Conservation (phyloP, 768 basidiomycete genomes). For the Lactifluus piperatus region DNA sequence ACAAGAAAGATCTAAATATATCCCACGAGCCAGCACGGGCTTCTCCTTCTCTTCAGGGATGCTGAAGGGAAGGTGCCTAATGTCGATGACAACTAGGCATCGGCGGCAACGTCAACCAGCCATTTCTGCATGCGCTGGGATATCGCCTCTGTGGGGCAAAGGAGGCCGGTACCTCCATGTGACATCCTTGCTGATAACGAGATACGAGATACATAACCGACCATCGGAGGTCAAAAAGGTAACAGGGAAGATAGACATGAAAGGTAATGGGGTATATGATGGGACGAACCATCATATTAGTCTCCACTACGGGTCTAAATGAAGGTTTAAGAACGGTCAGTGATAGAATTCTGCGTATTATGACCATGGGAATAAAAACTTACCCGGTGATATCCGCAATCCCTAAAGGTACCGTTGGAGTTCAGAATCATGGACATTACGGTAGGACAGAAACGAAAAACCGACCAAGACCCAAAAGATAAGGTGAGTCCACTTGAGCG, state of each 20-base stretch:
- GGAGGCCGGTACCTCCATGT: not conserved
- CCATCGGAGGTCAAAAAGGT: not conserved
- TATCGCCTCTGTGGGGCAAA: not conserved
- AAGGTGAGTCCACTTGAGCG: slow-evolving; percentile 24
- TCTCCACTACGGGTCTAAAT: slow-evolving; percentile 66
- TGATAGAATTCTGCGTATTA: not conserved
- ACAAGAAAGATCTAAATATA: not conserved
- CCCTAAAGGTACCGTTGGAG: slow-evolving; percentile 30
- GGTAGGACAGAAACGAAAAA: not conserved
- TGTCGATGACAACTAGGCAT: not conserved
- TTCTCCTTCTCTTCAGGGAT: not conserved
- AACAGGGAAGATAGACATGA: not conserved
- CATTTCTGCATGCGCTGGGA: not conserved
- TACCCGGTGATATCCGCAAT: slow-evolving; percentile 72
- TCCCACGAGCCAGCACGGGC: not conserved
- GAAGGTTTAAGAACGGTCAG: slow-evolving; percentile 1
- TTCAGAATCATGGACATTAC: not conserved
- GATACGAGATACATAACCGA: not conserved
- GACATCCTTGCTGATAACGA: not conserved
- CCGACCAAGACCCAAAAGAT: slow-evolving; percentile 52
- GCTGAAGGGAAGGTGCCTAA: slow-evolving; percentile 1
- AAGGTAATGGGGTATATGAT: not conserved
- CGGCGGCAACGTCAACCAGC: not conserved
- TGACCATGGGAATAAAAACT: slow-evolving; percentile 9
- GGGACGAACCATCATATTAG: slow-evolving; percentile 64